Evolutionary conservation across 306 rosid species (phyloP), one percentile per base, ranked within the genome.

Genomic region (Prinsepia uniflora): DNA sequence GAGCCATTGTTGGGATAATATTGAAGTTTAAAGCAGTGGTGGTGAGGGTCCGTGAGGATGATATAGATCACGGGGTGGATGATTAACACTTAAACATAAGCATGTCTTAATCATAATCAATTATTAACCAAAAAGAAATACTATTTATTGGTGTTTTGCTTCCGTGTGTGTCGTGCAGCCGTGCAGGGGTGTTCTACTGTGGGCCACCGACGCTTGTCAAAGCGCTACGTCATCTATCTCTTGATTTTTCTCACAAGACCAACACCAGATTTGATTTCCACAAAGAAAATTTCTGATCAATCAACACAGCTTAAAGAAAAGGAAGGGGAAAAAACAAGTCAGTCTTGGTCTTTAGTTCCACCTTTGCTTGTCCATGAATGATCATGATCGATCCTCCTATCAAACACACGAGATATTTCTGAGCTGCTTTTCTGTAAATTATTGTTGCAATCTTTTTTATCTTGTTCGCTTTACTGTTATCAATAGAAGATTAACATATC

Each of bases 171-270:
- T 69, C 41, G 42, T 76, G 83, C 83, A 88, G 64, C 54, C 41
- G 42, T 76, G 83, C 83, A 88, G 94, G 94, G 55, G 94, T 88
- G 46, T 88, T 88, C 75, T 88, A 84, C 67, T 84, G 94, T 63
- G 94, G 94, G 18, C 67, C 48, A 64, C 84, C 80, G 0, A 64
- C 83, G 2, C 81, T 79, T 5, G 57, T 79, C 2, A 22, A 74
- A 56, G 76, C 80, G 60, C 90, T 88, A 58, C 69, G 79, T 36
- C 80, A 78, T 22, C 79, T 86, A 72, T 76, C 86, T 54, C 72
- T 67, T 13, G 89, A 88, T 67, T 86, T 84, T 65, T 82, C 88
- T 61, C 91, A 66, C 82, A 78, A 72, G 57, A 84, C 75, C 69
- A 52, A 75, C 63, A 75, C 84, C 50, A 72, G 73, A 63, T 72